Evolutionary conservation across 495 filamentous ascomycete species (phyloP).

Genomic region (Pyrenopolyporus hunteri): DNA sequence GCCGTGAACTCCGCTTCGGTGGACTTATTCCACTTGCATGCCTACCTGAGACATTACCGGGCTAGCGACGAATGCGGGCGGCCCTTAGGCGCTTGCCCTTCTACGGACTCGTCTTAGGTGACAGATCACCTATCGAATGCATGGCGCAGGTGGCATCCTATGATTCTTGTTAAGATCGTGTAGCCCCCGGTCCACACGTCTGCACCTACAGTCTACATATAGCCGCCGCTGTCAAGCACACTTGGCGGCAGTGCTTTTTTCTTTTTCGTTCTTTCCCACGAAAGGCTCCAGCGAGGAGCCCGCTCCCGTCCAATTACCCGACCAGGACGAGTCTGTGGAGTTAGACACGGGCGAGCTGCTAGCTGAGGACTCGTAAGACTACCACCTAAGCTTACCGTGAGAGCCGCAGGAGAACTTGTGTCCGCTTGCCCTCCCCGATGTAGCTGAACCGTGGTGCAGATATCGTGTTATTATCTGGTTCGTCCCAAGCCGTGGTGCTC

Average conservation of each 20-base stretch:
- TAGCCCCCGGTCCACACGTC: conserved; percentile 16
- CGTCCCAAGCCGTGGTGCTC: background rate
- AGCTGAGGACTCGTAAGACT: conserved; percentile 1
- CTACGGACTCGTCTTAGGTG: background rate
- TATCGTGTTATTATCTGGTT: background rate
- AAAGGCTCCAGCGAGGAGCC: background rate
- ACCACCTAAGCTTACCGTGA: too few relatives aligned
- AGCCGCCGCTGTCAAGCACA: conserved; percentile 7
- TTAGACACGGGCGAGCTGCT: background rate
- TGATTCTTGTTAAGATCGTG: conserved; percentile 16
- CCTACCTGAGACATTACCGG: conserved; percentile 1
- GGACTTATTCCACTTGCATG: conserved; percentile 4
- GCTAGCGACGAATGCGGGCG: background rate
- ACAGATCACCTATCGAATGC: conserved; percentile 16
- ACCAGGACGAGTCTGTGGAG: conserved; percentile 5
- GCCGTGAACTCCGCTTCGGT: background rate
- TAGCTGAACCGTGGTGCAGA: conserved; percentile 1
- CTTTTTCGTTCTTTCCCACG: background rate
- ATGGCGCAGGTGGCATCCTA: conserved; percentile 13
- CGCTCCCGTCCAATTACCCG: conserved; percentile 8
- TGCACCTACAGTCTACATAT: conserved; percentile 8
- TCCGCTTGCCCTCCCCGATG: conserved; percentile 1
- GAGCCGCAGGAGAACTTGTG: background rate
- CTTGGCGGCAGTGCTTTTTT: background rate
- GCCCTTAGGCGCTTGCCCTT: conserved; percentile 1